Percentiles rank a stretch among this genome's conserved stretches.
These are phyloP conservation scores for Lipomyces starkeyi DNA, from an alignment of 805 yeast species.

Conservation along the genomic window DNA sequence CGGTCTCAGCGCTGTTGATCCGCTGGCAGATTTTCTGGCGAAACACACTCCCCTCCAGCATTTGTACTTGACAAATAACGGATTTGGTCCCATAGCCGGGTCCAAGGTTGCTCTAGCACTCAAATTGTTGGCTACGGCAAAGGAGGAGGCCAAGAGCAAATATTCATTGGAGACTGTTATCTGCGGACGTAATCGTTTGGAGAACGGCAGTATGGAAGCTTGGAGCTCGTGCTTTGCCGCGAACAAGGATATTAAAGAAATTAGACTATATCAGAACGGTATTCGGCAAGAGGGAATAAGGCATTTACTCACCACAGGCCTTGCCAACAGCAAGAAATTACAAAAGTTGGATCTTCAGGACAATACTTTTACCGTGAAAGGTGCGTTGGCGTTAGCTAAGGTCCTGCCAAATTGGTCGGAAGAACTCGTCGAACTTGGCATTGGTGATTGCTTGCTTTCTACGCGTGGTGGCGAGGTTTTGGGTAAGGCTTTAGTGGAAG, in stretches of 20 bases:
- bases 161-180: slow-evolving; percentile 68
- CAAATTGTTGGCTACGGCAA: slow-evolving; percentile 69
- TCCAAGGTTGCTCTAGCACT: slow-evolving; percentile 89
- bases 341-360: slow-evolving; percentile 87
- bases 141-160: slow-evolving; percentile 53
- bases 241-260: slow-evolving; percentile 69
- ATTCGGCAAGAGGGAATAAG: slow-evolving; percentile 93
- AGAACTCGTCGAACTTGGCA: slow-evolving; percentile 72
- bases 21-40: slow-evolving; percentile 76
- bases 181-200: slow-evolving; percentile 97
- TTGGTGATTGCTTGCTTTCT: slow-evolving; percentile 88
- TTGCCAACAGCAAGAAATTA: slow-evolving; percentile 64
- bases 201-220: slow-evolving; percentile 88
- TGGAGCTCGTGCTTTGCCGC: slow-evolving; percentile 84
- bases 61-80: slow-evolving; percentile 88
- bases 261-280: slow-evolving; percentile 93
- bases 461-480: slow-evolving; percentile 73
- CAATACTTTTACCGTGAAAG: slow-evolving; percentile 82
- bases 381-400: slow-evolving; percentile 68
- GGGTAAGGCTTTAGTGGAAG: slow-evolving; percentile 47
- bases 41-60: slow-evolving; percentile 82
- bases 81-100: slow-evolving; percentile 98
- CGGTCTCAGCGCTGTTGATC: slow-evolving; percentile 93
- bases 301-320: slow-evolving; percentile 73
- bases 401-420: slow-evolving; percentile 66